phyloP scores from a whole-genome alignment of 805 yeast genomes.

The Saccharomycopsis babjevae region DNA sequence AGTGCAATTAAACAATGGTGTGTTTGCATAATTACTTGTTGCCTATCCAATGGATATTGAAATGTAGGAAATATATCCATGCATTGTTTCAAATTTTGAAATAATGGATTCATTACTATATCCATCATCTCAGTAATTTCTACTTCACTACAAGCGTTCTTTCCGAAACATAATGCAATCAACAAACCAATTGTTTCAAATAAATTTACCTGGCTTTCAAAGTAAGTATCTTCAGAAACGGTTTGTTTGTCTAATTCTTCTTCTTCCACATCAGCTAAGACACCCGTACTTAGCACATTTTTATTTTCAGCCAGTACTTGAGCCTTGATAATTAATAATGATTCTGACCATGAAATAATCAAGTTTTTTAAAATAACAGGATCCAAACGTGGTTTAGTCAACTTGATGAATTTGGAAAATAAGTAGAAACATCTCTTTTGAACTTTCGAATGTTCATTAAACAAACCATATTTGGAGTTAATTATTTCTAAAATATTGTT shows the following conservation, averaged over 20 bases:
- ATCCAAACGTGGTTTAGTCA: slow-evolving; percentile 57
- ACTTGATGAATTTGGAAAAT: slow-evolving; percentile 70
- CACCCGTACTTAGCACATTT: slow-evolving; percentile 20
- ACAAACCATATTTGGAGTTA: slow-evolving; percentile 72
- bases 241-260: slow-evolving; percentile 48
- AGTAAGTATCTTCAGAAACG: slow-evolving; percentile 39
- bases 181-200: slow-evolving; percentile 83
- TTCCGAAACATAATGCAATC: slow-evolving; percentile 35
- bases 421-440: slow-evolving; percentile 84
- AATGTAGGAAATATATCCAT: slow-evolving; percentile 34
- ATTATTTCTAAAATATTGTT: slow-evolving; percentile 64
- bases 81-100: slow-evolving; percentile 57
- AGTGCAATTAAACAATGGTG: slow-evolving; percentile 84
- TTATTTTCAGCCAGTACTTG: slow-evolving; percentile 27
- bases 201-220: slow-evolving; percentile 70
- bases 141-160: slow-evolving; percentile 11
- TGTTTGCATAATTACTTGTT: slow-evolving; percentile 52
- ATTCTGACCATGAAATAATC: slow-evolving; percentile 48
- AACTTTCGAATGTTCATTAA: slow-evolving; percentile 62
- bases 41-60: slow-evolving; percentile 28
- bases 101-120: slow-evolving; percentile 63
- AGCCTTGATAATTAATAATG: slow-evolving; percentile 53
- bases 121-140: slow-evolving; percentile 36
- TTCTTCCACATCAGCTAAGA: slow-evolving; percentile 22
- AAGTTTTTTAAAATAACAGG: slow-evolving; percentile 43